These are phyloP conservation scores for Scheffersomyces coipomensis DNA, from an alignment of 805 yeast genomes.

Conservation along the genomic window DNA sequence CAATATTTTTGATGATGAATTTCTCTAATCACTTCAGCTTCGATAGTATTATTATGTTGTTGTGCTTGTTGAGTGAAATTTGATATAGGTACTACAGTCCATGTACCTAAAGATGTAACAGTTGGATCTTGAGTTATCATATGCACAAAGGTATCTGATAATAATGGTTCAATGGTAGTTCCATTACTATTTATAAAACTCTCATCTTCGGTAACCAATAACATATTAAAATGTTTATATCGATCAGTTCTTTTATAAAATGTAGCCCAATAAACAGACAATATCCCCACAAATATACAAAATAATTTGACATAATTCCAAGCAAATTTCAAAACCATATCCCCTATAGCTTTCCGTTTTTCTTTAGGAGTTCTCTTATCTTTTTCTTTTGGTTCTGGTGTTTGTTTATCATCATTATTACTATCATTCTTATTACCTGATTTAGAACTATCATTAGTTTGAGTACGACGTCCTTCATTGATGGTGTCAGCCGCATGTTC, in stretches of 20 bases:
- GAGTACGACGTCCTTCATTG: slow-evolving; percentile 1
- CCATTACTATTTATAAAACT: slow-evolving; percentile 14
- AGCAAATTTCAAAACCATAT: neutral
- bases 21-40: slow-evolving; percentile 14
- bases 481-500: slow-evolving; percentile 6
- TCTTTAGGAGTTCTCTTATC: neutral
- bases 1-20: slow-evolving; percentile 30
- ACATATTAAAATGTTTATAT: slow-evolving; percentile 23
- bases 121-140: slow-evolving; percentile 12
- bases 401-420: neutral
- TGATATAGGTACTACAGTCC: slow-evolving; percentile 11
- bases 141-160: slow-evolving; percentile 15
- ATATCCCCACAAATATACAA: slow-evolving; percentile 22
- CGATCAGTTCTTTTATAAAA: slow-evolving; percentile 24
- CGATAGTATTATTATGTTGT: slow-evolving; percentile 15
- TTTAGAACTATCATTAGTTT: too few species aligned
- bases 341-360: neutral
- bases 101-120: slow-evolving; percentile 14
- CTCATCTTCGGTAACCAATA: slow-evolving; percentile 31
- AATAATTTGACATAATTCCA: slow-evolving; percentile 16
- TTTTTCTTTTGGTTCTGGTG: neutral
- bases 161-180: slow-evolving; percentile 14
- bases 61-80: slow-evolving; percentile 13
- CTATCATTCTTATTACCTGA: neutral
- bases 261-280: slow-evolving; percentile 39